Evolutionary conservation across 2,329 filamentous ascomycete species (phyloP).

Genomic region (Colletotrichum endophyticum): DNA sequence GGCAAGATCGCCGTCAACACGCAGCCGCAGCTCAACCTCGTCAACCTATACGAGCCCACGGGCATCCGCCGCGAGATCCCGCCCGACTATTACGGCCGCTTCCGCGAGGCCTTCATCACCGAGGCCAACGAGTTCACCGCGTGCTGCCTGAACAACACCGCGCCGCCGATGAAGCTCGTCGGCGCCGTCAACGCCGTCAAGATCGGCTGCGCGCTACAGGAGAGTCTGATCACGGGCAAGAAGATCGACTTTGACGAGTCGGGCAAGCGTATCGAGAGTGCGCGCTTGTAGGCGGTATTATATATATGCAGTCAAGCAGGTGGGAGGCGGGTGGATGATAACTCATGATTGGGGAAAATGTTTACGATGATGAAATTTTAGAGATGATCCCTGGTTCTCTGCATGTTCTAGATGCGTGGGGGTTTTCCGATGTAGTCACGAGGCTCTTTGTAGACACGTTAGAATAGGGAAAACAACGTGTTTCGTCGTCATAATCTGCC

Average conservation of each 20-base stretch:
- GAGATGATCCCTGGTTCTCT: neutral
- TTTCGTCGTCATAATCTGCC: neutral
- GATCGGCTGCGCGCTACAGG: slow-evolving; percentile 66
- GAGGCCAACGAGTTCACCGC: slow-evolving; percentile 69
- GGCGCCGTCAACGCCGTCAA: slow-evolving; percentile 64
- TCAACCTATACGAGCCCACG: slow-evolving; percentile 57
- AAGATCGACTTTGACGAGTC: slow-evolving; percentile 64
- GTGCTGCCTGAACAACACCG: slow-evolving; percentile 58
- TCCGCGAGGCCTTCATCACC: slow-evolving; percentile 65
- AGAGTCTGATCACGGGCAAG: slow-evolving; percentile 57
- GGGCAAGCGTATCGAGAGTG: slow-evolving; percentile 46
- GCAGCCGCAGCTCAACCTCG: slow-evolving; percentile 58
- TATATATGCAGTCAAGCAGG: neutral
- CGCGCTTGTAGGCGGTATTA: slow-evolving; percentile 33
- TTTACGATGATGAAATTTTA: neutral
- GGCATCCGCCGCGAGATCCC: slow-evolving; percentile 65
- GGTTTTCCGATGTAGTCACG: neutral
- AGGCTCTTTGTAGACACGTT: neutral
- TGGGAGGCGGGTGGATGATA: neutral
- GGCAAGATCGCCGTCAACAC: slow-evolving; percentile 68
- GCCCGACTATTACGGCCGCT: slow-evolving; percentile 66
- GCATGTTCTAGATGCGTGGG: neutral
- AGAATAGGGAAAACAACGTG: neutral
- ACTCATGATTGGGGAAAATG: neutral
- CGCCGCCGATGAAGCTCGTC: slow-evolving; percentile 59